phyloP scores from a whole-genome alignment of 345 rosid species.

The Hevea brasiliensis region DNA sequence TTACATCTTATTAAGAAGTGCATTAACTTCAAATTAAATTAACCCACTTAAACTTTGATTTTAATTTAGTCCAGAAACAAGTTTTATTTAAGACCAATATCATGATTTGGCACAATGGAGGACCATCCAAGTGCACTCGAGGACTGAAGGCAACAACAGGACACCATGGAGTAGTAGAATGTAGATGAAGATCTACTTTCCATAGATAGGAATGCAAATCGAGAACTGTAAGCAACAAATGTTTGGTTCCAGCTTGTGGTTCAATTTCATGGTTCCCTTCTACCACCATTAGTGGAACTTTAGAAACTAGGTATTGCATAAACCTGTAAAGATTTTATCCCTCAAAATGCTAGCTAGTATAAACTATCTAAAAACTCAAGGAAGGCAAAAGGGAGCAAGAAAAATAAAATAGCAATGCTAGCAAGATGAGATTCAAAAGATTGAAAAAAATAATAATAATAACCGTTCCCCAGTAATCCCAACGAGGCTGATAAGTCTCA shows the following conservation, averaged over 20 bases:
- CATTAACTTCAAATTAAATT: not conserved
- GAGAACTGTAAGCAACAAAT: constrained; percentile 79
- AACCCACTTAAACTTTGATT: not conserved
- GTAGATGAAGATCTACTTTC: constrained; percentile 74
- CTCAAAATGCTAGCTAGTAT: not conserved
- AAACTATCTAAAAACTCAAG: not conserved
- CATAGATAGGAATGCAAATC: constrained; percentile 77
- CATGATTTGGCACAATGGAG: not conserved
- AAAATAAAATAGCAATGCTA: not conserved
- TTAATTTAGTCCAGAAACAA: not conserved
- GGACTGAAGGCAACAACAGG: not conserved
- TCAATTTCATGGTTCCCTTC: constrained; percentile 95
- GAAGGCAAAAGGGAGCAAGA: not conserved
- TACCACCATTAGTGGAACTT: constrained; percentile 76
- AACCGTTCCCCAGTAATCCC: constrained; percentile 99
- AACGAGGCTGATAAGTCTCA: constrained; percentile 89
- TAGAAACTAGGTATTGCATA: constrained; percentile 71
- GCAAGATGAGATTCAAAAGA: not conserved
- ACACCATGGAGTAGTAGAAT: constrained; percentile 52
- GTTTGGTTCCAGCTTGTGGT: constrained; percentile 60
- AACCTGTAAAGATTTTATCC: constrained; percentile 43
- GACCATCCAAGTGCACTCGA: not conserved
- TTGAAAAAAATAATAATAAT: not conserved
- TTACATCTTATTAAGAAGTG: no score
- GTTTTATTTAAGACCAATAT: not conserved